These are phyloP conservation scores for Emergomyces pasteurianus DNA, from an alignment of 2,329 filamentous ascomycete genomes.

Conservation along the genomic window DNA sequence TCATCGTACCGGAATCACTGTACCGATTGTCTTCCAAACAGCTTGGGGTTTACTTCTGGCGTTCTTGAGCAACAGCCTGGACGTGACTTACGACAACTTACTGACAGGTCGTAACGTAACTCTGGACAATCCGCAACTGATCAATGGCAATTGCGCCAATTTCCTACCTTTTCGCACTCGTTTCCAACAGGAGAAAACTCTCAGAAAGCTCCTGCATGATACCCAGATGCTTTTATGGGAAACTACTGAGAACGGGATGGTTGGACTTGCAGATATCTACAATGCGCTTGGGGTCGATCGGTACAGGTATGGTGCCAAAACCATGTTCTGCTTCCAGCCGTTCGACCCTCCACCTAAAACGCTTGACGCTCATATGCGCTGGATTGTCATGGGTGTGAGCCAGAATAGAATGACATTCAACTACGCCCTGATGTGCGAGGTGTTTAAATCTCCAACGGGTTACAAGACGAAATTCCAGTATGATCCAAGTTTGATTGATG, in stretches of 20 bases:
- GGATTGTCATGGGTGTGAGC: background rate
- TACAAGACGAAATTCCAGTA: background rate
- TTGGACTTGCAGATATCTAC: slow-evolving; percentile 21
- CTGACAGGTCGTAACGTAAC: slow-evolving; percentile 29
- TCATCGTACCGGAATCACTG: slow-evolving; percentile 17
- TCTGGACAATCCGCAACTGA: slow-evolving; percentile 23
- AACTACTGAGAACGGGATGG: slow-evolving; percentile 18
- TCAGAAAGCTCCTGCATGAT: slow-evolving; percentile 12
- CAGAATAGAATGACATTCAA: background rate
- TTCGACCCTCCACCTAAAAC: slow-evolving; percentile 17
- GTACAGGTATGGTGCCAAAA: slow-evolving; percentile 7
- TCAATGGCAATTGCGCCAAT: slow-evolving; percentile 29
- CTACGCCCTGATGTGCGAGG: background rate
- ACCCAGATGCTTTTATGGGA: slow-evolving; percentile 20
- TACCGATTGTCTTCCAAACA: slow-evolving; percentile 26
- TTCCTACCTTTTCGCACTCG: slow-evolving; percentile 24
- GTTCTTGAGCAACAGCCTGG: slow-evolving; percentile 10
- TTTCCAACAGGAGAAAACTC: slow-evolving; percentile 5
- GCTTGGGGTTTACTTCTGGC: slow-evolving; percentile 21
- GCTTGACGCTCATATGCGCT: background rate
- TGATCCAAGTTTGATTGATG: background rate
- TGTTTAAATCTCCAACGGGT: background rate
- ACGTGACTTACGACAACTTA: slow-evolving; percentile 26
- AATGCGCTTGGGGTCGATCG: slow-evolving; percentile 11
- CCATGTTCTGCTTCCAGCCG: slow-evolving; percentile 23